Conservation (phyloP, 1,139 yeast genomes). For the Hemisphaericaspora xylofermentans region DNA sequence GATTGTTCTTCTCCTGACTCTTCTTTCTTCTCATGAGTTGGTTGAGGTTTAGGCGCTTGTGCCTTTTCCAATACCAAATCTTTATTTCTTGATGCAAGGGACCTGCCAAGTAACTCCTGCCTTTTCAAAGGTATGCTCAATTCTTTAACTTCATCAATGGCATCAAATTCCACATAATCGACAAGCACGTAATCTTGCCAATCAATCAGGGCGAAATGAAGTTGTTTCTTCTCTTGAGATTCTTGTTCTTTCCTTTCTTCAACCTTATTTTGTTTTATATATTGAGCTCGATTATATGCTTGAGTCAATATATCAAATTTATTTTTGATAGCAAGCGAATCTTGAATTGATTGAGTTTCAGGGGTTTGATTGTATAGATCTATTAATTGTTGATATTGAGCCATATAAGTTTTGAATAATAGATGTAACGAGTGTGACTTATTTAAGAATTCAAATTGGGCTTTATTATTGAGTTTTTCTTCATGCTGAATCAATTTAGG, state of each 20-base stretch:
- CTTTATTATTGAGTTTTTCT: slow-evolving; percentile 35
- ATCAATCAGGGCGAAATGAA: slow-evolving; percentile 73
- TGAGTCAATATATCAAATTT: slow-evolving; percentile 39
- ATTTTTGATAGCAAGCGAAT: neutral
- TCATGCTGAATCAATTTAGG: slow-evolving; percentile 37
- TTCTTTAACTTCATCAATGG: slow-evolving; percentile 61
- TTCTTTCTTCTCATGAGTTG: slow-evolving; percentile 17
- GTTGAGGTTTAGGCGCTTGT: slow-evolving; percentile 2
- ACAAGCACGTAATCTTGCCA: slow-evolving; percentile 84
- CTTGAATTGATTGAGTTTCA: slow-evolving; percentile 1
- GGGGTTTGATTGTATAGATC: slow-evolving; percentile 13
- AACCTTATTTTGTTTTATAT: slow-evolving; percentile 36
- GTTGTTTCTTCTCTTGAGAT: slow-evolving; percentile 31
- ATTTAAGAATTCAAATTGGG: slow-evolving; percentile 70
- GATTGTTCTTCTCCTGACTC: slow-evolving; percentile 5
- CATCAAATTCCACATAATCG: slow-evolving; percentile 66
- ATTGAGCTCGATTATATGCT: slow-evolving; percentile 61
- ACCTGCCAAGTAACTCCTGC: slow-evolving; percentile 60
- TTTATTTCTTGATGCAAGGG: slow-evolving; percentile 44
- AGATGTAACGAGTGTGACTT: slow-evolving; percentile 59
- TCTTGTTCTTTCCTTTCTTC: slow-evolving; percentile 31
- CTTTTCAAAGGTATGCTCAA: slow-evolving; percentile 61
- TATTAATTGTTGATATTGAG: slow-evolving; percentile 54
- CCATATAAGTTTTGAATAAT: slow-evolving; percentile 49
- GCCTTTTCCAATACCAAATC: slow-evolving; percentile 18